Percentiles rank a stretch among this genome's conserved stretches.
phyloP scores from a whole-genome alignment of 1,284 basidiomycete genomes.

The Ganoderma meredithae region DNA sequence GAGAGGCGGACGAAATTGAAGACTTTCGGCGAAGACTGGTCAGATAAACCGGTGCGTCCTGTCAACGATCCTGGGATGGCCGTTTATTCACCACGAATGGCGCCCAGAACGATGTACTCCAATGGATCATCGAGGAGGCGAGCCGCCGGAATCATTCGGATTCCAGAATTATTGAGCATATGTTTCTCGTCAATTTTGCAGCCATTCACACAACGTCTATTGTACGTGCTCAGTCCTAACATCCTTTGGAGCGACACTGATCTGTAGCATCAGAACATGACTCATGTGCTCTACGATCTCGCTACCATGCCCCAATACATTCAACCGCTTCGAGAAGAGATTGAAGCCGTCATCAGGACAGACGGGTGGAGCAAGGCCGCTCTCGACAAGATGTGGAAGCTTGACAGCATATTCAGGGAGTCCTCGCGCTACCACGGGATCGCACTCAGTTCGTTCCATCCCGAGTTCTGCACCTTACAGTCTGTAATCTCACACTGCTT shows the following conservation, averaged over 20 bases:
- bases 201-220: slow-evolving; percentile 43
- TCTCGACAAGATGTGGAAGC: slow-evolving; percentile 52
- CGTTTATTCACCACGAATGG: neutral
- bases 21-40: slow-evolving; percentile 32
- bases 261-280: slow-evolving; percentile 41
- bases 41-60: slow-evolving; percentile 37
- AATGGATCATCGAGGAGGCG: slow-evolving; percentile 40
- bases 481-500: neutral
- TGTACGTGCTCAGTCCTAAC: slow-evolving; percentile 24
- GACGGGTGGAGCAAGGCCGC: slow-evolving; percentile 56
- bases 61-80: neutral
- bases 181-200: slow-evolving; percentile 42
- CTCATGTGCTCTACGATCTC: slow-evolving; percentile 49
- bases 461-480: no score
- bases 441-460: slow-evolving; percentile 26
- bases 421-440: slow-evolving; percentile 48
- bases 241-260: no score
- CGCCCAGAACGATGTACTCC: slow-evolving; percentile 38
- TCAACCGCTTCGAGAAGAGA: slow-evolving; percentile 52
- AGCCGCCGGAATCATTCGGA: slow-evolving; percentile 17
- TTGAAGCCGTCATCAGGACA: slow-evolving; percentile 44
- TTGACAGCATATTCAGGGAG: slow-evolving; percentile 64
- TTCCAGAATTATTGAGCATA: slow-evolving; percentile 33
- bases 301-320: slow-evolving; percentile 50
- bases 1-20: slow-evolving; percentile 28